Evolutionary conservation across 148 eudicot genomes (phyloP).

Genomic region (Pouteria glomerata): DNA sequence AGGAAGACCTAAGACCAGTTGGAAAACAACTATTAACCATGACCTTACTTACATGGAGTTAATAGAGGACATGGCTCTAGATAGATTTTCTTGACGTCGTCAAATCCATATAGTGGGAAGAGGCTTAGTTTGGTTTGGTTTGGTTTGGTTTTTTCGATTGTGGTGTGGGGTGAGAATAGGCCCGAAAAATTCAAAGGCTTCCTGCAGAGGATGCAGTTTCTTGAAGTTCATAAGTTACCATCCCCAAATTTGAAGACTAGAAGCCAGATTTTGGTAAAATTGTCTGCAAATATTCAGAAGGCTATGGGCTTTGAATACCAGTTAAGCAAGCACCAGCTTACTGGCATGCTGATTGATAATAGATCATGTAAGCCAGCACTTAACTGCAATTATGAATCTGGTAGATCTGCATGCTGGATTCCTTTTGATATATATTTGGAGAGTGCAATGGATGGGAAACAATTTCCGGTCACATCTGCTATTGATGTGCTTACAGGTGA

Average conservation of each 20-base stretch:
- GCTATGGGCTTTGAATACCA: conserved; percentile 16
- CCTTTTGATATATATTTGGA: conserved; percentile 28
- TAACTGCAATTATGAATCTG: conserved; percentile 11
- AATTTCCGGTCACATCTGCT: conserved; percentile 26
- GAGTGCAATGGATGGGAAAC: conserved; percentile 27
- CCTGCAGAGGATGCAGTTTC: conserved; percentile 21
- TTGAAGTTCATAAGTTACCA: conserved; percentile 16
- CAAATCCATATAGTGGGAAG: too few species aligned
- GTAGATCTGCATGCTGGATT: conserved; percentile 22
- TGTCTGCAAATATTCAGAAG: conserved; percentile 20
- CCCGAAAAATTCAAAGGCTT: conserved; percentile 25
- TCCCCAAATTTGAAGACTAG: conserved; percentile 17
- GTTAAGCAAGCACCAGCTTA: conserved; percentile 22
- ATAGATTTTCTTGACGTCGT: too few species aligned
- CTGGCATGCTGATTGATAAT: conserved; percentile 17
- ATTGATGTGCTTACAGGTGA: conserved; percentile 25
- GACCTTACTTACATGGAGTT: too few species aligned
- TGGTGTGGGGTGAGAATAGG: conserved; percentile 13
- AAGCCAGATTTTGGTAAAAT: conserved; percentile 6
- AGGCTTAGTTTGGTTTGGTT: not conserved
- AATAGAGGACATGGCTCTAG: too few species aligned
- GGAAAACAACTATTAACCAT: too few species aligned
- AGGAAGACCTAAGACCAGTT: too few species aligned
- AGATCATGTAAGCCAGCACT: conserved; percentile 15
- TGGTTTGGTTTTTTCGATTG: not conserved